phyloP scores from a whole-genome alignment of 306 rosid species.

The Abrus pulchellus region DNA sequence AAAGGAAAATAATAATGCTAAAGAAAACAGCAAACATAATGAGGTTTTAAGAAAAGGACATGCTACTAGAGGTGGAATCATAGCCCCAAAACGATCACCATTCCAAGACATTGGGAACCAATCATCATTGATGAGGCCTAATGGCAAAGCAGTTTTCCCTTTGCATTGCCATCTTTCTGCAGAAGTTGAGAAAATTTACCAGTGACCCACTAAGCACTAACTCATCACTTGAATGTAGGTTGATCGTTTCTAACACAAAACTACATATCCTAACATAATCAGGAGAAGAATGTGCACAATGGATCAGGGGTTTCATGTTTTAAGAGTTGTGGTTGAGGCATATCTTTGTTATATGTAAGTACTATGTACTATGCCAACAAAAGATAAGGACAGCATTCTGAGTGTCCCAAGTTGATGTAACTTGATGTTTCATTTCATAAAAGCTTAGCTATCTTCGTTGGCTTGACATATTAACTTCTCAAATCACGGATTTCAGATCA shows the following conservation, averaged over 20 bases:
- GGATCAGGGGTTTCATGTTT: slow-evolving; percentile 16
- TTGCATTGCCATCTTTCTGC: slow-evolving; percentile 57
- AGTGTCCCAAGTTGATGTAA: not conserved
- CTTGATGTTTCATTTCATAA: slow-evolving; percentile 1
- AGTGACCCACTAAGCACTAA: slow-evolving; percentile 12
- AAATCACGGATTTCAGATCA: too few relatives aligned
- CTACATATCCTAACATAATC: slow-evolving; percentile 7
- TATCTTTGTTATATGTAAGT: slow-evolving; percentile 38
- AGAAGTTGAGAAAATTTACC: slow-evolving; percentile 42
- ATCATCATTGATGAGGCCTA: slow-evolving; percentile 53
- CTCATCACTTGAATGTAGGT: slow-evolving; percentile 16
- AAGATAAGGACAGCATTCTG: slow-evolving; percentile 26
- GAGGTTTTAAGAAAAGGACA: slow-evolving; percentile 52
- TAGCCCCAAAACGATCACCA: slow-evolving; percentile 56
- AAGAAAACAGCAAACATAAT: slow-evolving; percentile 51
- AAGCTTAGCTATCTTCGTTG: not conserved
- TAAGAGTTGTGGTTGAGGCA: slow-evolving; percentile 4
- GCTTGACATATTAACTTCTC: too few relatives aligned
- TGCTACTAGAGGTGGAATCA: slow-evolving; percentile 28
- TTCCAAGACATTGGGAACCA: slow-evolving; percentile 78
- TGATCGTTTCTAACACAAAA: slow-evolving; percentile 36
- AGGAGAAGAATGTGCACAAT: slow-evolving; percentile 17
- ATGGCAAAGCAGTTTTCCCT: slow-evolving; percentile 61
- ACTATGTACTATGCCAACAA: slow-evolving; percentile 26
- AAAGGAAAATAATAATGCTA: slow-evolving; percentile 62